Evolutionary conservation across 2,329 filamentous ascomycete species (phyloP).

Genomic region (Aspergillus sp.): DNA sequence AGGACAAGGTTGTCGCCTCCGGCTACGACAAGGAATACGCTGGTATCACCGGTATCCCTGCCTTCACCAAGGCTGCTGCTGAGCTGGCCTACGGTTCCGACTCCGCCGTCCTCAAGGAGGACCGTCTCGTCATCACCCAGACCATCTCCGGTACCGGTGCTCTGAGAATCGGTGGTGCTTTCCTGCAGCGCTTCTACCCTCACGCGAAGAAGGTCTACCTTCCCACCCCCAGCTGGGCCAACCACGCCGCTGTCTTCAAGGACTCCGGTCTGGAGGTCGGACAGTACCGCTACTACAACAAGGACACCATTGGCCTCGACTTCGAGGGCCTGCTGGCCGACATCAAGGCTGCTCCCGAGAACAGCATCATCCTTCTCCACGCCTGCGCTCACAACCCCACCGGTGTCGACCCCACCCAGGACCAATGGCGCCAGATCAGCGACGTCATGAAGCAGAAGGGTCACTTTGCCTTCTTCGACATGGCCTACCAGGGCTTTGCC

Average conservation of each 20-base stretch:
- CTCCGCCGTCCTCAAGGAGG: slow-evolving; percentile 71
- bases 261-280: slow-evolving; percentile 88
- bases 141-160: slow-evolving; percentile 98
- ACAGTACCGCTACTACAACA: slow-evolving; percentile 99
- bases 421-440: slow-evolving; percentile 92
- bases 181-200: slow-evolving; percentile 88
- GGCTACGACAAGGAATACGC: slow-evolving; percentile 96
- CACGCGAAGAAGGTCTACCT: slow-evolving; percentile 95
- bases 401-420: slow-evolving; percentile 86
- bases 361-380: slow-evolving; percentile 90
- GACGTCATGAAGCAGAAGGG: slow-evolving; percentile 79
- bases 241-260: slow-evolving; percentile 95
- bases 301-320: slow-evolving; percentile 96
- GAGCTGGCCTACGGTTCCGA: slow-evolving; percentile 85
- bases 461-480: slow-evolving; percentile 97
- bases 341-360: slow-evolving; percentile 82
- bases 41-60: slow-evolving; percentile 91
- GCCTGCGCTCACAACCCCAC: slow-evolving; percentile 98
- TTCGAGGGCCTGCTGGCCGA: slow-evolving; percentile 91
- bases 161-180: slow-evolving; percentile 89
- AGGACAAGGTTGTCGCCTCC: slow-evolving; percentile 77
- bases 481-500: slow-evolving; percentile 98
- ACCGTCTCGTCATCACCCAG: slow-evolving; percentile 88
- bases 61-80: slow-evolving; percentile 91
- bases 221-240: slow-evolving; percentile 94